phyloP scores from a whole-genome alignment of 2,329 filamentous ascomycete species.

The Verticillium klebahnii region DNA sequence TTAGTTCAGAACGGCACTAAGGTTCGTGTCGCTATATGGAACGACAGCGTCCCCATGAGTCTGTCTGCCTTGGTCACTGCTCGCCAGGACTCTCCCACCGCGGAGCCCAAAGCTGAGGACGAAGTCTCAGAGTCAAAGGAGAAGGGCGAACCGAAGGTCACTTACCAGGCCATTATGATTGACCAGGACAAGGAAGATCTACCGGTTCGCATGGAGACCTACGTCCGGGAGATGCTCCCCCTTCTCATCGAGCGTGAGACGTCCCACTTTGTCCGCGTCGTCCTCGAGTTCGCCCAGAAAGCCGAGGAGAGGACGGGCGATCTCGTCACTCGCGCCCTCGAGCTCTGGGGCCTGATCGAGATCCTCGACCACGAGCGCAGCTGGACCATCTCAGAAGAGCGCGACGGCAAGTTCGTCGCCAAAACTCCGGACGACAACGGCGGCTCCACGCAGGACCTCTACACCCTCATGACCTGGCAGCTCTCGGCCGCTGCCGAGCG shows the following conservation, averaged over 20 bases:
- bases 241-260: constrained; percentile 56
- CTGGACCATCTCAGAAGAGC: constrained; percentile 52
- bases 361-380: constrained; percentile 60
- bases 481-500: constrained; percentile 61
- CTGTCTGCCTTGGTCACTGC: constrained; percentile 11
- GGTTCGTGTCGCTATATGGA: constrained; percentile 11
- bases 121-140: constrained; percentile 5
- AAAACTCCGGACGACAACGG: constrained; percentile 44
- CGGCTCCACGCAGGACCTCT: constrained; percentile 50
- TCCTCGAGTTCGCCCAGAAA: constrained; percentile 48
- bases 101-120: constrained; percentile 6
- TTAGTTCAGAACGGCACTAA: constrained; percentile 42
- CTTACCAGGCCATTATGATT: constrained; percentile 45
- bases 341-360: constrained; percentile 62
- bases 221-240: constrained; percentile 54
- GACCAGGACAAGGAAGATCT: constrained; percentile 59
- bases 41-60: constrained; percentile 12
- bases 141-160: constrained; percentile 8
- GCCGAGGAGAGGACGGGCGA: constrained; percentile 45
- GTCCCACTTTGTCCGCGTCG: constrained; percentile 55
- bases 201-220: constrained; percentile 52
- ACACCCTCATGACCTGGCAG: constrained; percentile 59
- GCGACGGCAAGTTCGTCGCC: constrained; percentile 33
- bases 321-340: constrained; percentile 52
- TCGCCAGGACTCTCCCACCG: constrained; percentile 13